Conservation (phyloP, 345 rosid genomes). For the Balakata baccata region DNA sequence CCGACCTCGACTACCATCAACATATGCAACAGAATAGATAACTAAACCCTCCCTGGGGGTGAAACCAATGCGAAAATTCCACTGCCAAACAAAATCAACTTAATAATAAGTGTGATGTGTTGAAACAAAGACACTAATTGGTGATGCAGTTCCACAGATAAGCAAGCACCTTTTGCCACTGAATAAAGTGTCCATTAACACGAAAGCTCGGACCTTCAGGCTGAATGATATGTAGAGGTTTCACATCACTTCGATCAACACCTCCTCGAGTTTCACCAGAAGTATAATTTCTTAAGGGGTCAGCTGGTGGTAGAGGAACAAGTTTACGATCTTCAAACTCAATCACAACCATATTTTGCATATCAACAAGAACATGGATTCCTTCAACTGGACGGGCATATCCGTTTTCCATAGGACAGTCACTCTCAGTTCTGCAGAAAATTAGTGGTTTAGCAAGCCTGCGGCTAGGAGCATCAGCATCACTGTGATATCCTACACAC, state of each 20-base stretch:
- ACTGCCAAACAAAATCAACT: conserved; percentile 46
- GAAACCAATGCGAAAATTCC: conserved; percentile 95
- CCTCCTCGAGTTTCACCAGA: conserved; percentile 94
- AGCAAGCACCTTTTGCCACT: conserved; percentile 82
- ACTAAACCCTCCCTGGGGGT: conserved; percentile 87
- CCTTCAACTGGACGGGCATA: conserved; percentile 99
- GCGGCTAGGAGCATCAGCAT: conserved; percentile 79
- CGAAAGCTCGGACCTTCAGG: conserved; percentile 98
- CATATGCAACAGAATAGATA: conserved; percentile 81
- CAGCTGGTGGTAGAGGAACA: conserved; percentile 89
- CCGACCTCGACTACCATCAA: conserved; percentile 87
- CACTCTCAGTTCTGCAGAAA: conserved; percentile 94
- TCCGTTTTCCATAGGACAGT: conserved; percentile 94
- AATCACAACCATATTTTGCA: conserved; percentile 86
- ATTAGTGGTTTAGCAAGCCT: conserved; percentile 94
- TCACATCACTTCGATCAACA: conserved; percentile 90
- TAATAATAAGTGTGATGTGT: conserved; percentile 11
- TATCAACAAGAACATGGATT: conserved; percentile 73
- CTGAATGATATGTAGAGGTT: conserved; percentile 79
- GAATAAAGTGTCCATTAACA: conserved; percentile 71
- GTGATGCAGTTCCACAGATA: conserved; percentile 6
- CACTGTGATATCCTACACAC: conserved; percentile 85
- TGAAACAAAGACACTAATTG: background rate
- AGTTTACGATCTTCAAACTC: conserved; percentile 90
- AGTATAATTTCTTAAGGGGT: conserved; percentile 84